A percentile compares a stretch with the other conserved stretches of the same genome.
Conservation (phyloP, 805 yeast genomes). For the Myxozyma lipomycoides region DNA sequence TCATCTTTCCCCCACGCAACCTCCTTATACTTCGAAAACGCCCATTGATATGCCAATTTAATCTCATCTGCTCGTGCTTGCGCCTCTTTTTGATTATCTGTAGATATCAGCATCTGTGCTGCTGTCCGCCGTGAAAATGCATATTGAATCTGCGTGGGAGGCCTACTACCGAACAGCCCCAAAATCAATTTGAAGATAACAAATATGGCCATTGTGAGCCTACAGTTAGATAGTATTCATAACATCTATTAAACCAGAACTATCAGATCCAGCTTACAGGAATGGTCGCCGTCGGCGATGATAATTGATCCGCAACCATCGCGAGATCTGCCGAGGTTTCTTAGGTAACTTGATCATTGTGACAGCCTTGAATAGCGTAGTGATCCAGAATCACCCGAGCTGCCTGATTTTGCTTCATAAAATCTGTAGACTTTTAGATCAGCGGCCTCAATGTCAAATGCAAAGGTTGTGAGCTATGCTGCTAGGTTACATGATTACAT, state of each 20-base stretch:
- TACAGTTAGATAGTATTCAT: not conserved
- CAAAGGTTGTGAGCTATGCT: too few species aligned
- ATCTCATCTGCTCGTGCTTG: slow-evolving; percentile 15
- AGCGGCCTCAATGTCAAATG: too few species aligned
- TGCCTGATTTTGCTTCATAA: too few species aligned
- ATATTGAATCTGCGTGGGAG: slow-evolving; percentile 9
- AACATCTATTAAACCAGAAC: not conserved
- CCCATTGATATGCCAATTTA: slow-evolving; percentile 20
- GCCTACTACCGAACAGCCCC: not conserved
- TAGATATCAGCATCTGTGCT: not conserved
- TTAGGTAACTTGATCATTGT: not conserved
- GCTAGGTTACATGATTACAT: too few species aligned
- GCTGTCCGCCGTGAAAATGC: slow-evolving; percentile 1
- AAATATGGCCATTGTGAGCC: not conserved
- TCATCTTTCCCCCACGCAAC: slow-evolving; percentile 41
- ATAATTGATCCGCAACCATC: not conserved
- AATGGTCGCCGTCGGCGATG: not conserved
- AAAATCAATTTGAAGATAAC: not conserved
- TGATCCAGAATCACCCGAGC: too few species aligned
- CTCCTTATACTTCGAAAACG: slow-evolving; percentile 12
- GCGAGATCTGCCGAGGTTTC: not conserved
- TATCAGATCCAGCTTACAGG: not conserved
- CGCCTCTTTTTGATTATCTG: not conserved
- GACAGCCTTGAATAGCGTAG: too few species aligned
- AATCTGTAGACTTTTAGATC: too few species aligned